Evolutionary conservation across 73 alveolate species (phyloP), one percentile per base, ranked within the genome.

Genomic region (Paramecium tetraurelia): DNA sequence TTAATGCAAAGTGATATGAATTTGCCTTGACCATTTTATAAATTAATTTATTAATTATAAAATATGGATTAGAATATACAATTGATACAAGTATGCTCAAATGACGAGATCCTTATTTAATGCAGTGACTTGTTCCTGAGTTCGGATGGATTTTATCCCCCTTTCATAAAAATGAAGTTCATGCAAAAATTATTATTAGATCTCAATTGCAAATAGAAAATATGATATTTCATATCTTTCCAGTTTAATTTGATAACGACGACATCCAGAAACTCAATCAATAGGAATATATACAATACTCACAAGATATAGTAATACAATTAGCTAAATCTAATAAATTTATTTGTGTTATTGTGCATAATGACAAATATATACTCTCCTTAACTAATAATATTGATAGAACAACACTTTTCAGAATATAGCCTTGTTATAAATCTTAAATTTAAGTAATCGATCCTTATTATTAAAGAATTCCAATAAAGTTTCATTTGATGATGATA

Each of bases 381-480:
- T 48, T 80, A 44, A 44, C 33, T 16, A 63, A 80, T 43, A 11
- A 9, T 3, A 38, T 80, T 14, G 75, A 80, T 24, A 40, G 75
- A 80, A 44, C 76, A 44, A 24, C 63, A 31, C 44, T 80, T 9
- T 80, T 80, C 57, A 80, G 90, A 80, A 44, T 80, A 41, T 29
- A 80, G 29, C 90, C 90, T 21, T 80, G 90, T 80, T 80, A 80
- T 22, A 80, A 80, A 80, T 31, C 46, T 9, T 48, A 80, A 46
- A 46, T 48, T 44, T 80, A 80, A 80, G 90, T 80, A 80, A 31
- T 80, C 38, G 24, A 11, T 44, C 20, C 48, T 22, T 22, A 22
- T 8, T 80, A 80, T 24, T 80, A 44, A 31, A 80, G 90, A 80
- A 80, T 80, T 80, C 90, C 18, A 80, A 80, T 48, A 41, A 22